phyloP scores from a whole-genome alignment of 163 green algal species.

The Volvox carteri region DNA sequence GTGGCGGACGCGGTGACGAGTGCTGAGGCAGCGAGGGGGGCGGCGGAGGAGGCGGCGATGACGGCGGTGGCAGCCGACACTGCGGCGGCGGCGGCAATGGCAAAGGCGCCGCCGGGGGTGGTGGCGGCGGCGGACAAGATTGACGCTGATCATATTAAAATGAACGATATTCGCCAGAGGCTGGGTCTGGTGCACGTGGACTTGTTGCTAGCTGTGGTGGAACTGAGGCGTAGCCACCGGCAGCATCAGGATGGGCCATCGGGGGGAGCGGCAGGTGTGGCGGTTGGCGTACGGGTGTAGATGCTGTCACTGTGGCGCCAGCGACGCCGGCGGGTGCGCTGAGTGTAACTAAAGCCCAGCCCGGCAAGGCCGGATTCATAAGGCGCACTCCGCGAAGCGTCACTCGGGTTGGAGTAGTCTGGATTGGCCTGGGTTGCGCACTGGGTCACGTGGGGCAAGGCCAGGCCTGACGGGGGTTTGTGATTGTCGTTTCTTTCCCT shows the following conservation, averaged over 20 bases:
- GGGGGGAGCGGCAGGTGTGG: not conserved
- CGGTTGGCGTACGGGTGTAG: not conserved
- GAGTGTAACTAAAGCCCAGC: no score
- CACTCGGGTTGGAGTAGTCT: no score
- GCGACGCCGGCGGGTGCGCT: no score
- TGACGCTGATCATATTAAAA: not conserved
- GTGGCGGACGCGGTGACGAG: not conserved
- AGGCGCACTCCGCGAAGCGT: no score
- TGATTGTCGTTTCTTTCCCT: no score
- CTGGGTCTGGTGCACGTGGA: constrained; percentile 11
- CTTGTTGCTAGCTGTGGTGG: not conserved
- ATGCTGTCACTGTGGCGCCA: no score
- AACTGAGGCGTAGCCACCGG: constrained; percentile 6
- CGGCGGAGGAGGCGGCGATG: not conserved
- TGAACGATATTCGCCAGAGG: not conserved
- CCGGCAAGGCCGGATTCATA: no score
- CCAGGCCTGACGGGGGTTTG: no score
- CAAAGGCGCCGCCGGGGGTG: not conserved
- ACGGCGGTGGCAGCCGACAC: not conserved
- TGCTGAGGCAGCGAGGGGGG: not conserved
- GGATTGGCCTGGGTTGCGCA: no score
- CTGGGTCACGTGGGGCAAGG: no score
- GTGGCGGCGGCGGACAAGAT: not conserved
- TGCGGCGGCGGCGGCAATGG: not conserved
- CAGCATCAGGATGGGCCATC: no score